Evolutionary conservation across 768 basidiomycete genomes (phyloP).

Genomic region (Leccinum barrowsii): DNA sequence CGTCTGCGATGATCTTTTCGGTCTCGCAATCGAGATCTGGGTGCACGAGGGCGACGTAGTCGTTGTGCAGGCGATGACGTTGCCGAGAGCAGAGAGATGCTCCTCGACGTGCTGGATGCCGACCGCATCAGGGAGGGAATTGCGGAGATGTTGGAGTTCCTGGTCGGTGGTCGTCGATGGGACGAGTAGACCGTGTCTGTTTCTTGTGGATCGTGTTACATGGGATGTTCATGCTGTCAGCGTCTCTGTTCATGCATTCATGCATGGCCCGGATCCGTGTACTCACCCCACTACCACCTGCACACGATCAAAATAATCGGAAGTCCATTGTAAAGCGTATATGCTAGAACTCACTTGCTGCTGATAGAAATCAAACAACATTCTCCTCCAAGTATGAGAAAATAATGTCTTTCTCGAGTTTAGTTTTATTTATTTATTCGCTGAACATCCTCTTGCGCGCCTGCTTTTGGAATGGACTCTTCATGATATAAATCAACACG

Average conservation of each 20-base stretch:
- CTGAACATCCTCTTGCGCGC: not conserved
- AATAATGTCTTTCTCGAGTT: not conserved
- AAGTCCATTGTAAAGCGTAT: not conserved
- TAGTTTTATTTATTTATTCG: not conserved
- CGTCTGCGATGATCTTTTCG: slow-evolving; percentile 99
- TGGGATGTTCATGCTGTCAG: not conserved
- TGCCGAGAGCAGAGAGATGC: slow-evolving; percentile 93
- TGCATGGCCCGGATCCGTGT: too few relatives aligned
- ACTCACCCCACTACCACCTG: not conserved
- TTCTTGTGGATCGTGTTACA: slow-evolving; percentile 47
- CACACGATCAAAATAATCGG: not conserved
- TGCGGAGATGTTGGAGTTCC: slow-evolving; percentile 96
- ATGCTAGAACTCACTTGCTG: not conserved
- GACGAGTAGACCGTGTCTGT: slow-evolving; percentile 95
- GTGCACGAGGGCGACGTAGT: slow-evolving; percentile 98
- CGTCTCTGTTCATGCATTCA: not conserved
- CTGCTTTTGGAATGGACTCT: not conserved
- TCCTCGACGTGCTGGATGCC: slow-evolving; percentile 98
- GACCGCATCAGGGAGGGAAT: slow-evolving; percentile 89
- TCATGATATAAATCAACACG: not conserved
- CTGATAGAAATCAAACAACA: not conserved
- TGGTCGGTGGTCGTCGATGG: slow-evolving; percentile 96
- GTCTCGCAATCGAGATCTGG: slow-evolving; percentile 98
- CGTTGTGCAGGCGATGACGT: slow-evolving; percentile 95
- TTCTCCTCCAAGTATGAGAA: not conserved